Evolutionary conservation across 2,329 filamentous ascomycete genomes (phyloP).

Genomic region (Pseudogymnoascus sp.): DNA sequence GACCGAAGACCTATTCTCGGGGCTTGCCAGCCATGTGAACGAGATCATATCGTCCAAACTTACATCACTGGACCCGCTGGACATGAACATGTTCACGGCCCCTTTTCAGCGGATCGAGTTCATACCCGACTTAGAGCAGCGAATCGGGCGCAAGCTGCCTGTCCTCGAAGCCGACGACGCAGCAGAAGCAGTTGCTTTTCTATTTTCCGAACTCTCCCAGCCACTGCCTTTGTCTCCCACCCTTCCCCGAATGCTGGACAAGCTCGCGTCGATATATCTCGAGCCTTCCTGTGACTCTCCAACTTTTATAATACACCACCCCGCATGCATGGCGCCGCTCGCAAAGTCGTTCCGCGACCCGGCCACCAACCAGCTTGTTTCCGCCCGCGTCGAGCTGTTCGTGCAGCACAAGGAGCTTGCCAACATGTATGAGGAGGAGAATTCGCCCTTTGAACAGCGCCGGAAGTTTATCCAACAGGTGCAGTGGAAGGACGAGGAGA

Average conservation of each 20-base stretch:
- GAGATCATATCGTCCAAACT: conserved; percentile 40
- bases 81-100: conserved; percentile 41
- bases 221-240: conserved; percentile 45
- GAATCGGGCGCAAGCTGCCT: conserved; percentile 43
- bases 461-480: conserved; percentile 67
- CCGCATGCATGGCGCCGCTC: conserved; percentile 82
- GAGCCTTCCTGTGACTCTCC: conserved; percentile 68
- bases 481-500: conserved; percentile 31
- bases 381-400: conserved; percentile 80
- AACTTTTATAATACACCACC: conserved; percentile 84
- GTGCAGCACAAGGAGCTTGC: conserved; percentile 73
- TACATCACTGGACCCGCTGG: conserved; percentile 40
- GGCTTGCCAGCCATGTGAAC: conserved; percentile 48
- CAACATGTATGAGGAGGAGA: conserved; percentile 98
- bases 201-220: conserved; percentile 46
- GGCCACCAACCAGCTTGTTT: conserved; percentile 64
- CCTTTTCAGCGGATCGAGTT: conserved; percentile 71
- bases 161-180: conserved; percentile 44
- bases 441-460: conserved; percentile 79
- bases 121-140: conserved; percentile 67
- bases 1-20: conserved; percentile 65
- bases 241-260: conserved; percentile 70
- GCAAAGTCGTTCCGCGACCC: conserved; percentile 77
- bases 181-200: conserved; percentile 46
- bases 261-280: conserved; percentile 67